These are phyloP conservation scores for Acer yangbiense DNA, from an alignment of 345 rosid genomes.

Conservation along the genomic window DNA sequence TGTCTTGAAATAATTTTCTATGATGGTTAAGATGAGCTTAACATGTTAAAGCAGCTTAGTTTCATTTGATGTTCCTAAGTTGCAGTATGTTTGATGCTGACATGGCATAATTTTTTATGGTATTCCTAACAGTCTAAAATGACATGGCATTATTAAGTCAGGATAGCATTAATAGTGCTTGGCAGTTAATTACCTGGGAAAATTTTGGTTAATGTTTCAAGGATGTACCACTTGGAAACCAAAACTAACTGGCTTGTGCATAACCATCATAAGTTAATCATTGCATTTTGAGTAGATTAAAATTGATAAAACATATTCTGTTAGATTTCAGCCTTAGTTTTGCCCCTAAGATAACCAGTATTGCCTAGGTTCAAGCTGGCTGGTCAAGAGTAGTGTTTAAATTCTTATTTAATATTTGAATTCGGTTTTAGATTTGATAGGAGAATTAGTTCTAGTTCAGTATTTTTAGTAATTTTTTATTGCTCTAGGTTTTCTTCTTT, in stretches of 20 bases:
- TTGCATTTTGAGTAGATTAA: neutral
- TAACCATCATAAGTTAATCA: neutral
- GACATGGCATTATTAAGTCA: too few species aligned
- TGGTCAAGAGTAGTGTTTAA: neutral
- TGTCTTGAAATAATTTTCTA: neutral
- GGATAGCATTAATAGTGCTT: neutral
- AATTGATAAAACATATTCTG: constrained; percentile 4
- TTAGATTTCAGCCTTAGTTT: neutral
- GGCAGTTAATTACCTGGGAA: neutral
- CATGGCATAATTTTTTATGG: neutral
- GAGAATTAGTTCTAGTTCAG: neutral
- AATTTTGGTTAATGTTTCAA: neutral
- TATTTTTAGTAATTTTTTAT: neutral
- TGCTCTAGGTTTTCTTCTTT: neutral
- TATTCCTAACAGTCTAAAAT: neutral
- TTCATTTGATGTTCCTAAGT: neutral
- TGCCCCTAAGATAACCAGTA: too few species aligned
- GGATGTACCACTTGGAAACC: neutral
- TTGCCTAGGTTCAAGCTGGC: constrained; percentile 5
- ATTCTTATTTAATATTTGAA: neutral
- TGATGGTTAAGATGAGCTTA: neutral
- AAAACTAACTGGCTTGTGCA: neutral
- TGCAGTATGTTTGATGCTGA: neutral
- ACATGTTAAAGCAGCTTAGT: neutral
- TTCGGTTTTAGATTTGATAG: neutral